Conservation (phyloP, 1,284 basidiomycete genomes). For the Fistulina hepatica region DNA sequence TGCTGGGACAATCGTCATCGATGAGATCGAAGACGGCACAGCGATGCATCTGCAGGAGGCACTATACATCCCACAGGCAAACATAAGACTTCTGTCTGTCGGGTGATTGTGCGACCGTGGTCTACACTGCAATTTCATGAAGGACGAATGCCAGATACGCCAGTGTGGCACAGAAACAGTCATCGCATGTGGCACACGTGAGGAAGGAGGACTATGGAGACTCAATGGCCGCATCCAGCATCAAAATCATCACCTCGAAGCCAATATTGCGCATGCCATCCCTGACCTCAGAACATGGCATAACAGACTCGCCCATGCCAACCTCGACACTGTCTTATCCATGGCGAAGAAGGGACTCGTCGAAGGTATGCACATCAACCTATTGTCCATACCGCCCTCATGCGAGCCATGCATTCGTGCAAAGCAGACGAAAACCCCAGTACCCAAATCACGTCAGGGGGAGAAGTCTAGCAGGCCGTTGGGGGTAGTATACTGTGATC, state of each 20-base stretch:
- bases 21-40: background rate
- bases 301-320: constrained; percentile 2
- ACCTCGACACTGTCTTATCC: constrained; percentile 1
- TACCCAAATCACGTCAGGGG: constrained; percentile 11
- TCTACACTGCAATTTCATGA: background rate
- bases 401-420: constrained; percentile 8
- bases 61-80: constrained; percentile 4
- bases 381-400: constrained; percentile 2
- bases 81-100: constrained; percentile 4
- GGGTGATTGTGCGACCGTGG: constrained; percentile 4
- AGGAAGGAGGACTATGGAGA: background rate
- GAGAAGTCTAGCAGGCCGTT: constrained; percentile 16
- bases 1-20: constrained; percentile 1
- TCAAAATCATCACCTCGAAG: background rate
- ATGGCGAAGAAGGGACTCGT: constrained; percentile 7
- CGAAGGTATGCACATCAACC: constrained; percentile 7
- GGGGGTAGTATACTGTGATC: constrained; percentile 23
- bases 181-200: constrained; percentile 1
- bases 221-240: constrained; percentile 1
- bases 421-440: constrained; percentile 7
- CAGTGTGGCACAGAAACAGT: background rate
- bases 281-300: constrained; percentile 11
- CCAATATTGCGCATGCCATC: constrained; percentile 3
- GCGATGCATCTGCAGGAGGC: background rate
- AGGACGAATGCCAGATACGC: background rate